A percentile compares a stretch with the other conserved stretches of the same genome.
Conservation (phyloP, 1,139 yeast genomes). For the Saccharomycopsis hybrid region DNA sequence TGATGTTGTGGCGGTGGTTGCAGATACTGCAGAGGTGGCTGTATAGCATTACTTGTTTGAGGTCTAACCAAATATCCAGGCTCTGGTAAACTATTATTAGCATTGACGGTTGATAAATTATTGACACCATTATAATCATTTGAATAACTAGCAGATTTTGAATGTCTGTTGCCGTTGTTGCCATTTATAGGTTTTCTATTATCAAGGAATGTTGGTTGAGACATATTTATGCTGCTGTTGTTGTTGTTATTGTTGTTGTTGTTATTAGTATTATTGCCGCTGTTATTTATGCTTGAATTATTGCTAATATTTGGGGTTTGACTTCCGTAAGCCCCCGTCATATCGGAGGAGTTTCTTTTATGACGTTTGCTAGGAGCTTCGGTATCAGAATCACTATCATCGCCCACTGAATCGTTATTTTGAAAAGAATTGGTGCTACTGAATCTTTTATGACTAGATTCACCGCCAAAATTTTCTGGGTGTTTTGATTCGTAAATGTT, state of each 20-base stretch:
- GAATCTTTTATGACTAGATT: conserved; percentile 18
- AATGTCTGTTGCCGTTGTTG: background rate
- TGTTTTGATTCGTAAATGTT: conserved; percentile 26
- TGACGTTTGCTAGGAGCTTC: conserved; percentile 16
- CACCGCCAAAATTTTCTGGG: conserved; percentile 29
- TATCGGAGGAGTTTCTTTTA: conserved; percentile 10
- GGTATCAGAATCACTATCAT: conserved; percentile 23
- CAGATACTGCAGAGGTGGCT: background rate
- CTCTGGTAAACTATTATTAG: background rate
- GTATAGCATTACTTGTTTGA: background rate
- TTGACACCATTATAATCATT: background rate
- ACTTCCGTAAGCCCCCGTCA: background rate
- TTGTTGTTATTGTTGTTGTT: conserved; percentile 11
- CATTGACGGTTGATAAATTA: background rate
- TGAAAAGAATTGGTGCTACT: conserved; percentile 10
- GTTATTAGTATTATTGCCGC: conserved; percentile 8
- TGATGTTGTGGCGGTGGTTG: conserved; percentile 12
- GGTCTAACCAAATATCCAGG: background rate
- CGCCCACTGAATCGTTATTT: conserved; percentile 20
- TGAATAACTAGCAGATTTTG: background rate
- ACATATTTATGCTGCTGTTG: background rate
- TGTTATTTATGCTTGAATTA: background rate
- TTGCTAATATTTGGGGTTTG: background rate
- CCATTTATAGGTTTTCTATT: background rate
- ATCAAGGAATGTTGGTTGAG: background rate